A percentile compares a stretch with the other conserved stretches of the same genome.
These are phyloP conservation scores for Pythium vanterpoolii DNA, from an alignment of 352 stramenopile genomes.

Conservation along the genomic window DNA sequence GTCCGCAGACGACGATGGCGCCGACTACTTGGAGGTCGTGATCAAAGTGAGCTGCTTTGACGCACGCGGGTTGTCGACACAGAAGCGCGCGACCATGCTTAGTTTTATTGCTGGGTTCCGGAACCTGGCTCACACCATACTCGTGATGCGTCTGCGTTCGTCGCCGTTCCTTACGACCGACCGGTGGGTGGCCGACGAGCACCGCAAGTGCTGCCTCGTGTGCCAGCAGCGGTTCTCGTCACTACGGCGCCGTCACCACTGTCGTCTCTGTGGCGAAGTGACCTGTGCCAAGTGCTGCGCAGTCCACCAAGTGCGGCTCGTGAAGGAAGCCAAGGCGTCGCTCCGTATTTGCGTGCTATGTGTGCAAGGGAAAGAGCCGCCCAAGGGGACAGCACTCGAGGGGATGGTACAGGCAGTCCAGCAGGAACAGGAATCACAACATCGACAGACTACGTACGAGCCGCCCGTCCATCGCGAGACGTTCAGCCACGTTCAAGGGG, in stretches of 20 bases:
- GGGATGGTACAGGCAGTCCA: background rate
- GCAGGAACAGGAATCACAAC: slow-evolving; percentile 8
- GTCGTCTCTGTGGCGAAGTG: slow-evolving; percentile 66
- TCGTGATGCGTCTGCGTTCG: slow-evolving; percentile 56
- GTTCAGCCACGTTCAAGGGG: slow-evolving; percentile 22
- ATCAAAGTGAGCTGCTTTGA: slow-evolving; percentile 66
- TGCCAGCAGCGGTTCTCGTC: slow-evolving; percentile 58
- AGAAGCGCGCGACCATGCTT: slow-evolving; percentile 48
- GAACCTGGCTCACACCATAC: slow-evolving; percentile 44
- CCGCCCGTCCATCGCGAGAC: background rate
- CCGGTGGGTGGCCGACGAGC: slow-evolving; percentile 50
- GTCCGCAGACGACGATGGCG: slow-evolving; percentile 22
- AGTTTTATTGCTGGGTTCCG: slow-evolving; percentile 44
- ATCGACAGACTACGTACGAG: slow-evolving; percentile 2
- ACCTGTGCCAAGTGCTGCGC: slow-evolving; percentile 71
- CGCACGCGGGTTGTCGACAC: slow-evolving; percentile 32
- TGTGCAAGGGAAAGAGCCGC: slow-evolving; percentile 28
- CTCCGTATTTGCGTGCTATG: slow-evolving; percentile 67
- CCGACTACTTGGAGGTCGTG: slow-evolving; percentile 53
- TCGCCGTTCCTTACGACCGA: slow-evolving; percentile 53
- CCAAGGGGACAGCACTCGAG: slow-evolving; percentile 21
- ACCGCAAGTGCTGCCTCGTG: slow-evolving; percentile 51
- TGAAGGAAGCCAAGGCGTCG: slow-evolving; percentile 45
- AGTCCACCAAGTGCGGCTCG: slow-evolving; percentile 56
- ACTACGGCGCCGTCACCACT: slow-evolving; percentile 60